Evolutionary conservation across 768 basidiomycete genomes (phyloP), one percentile per base, ranked within the genome.

Genomic region (Lentinula boryana): DNA sequence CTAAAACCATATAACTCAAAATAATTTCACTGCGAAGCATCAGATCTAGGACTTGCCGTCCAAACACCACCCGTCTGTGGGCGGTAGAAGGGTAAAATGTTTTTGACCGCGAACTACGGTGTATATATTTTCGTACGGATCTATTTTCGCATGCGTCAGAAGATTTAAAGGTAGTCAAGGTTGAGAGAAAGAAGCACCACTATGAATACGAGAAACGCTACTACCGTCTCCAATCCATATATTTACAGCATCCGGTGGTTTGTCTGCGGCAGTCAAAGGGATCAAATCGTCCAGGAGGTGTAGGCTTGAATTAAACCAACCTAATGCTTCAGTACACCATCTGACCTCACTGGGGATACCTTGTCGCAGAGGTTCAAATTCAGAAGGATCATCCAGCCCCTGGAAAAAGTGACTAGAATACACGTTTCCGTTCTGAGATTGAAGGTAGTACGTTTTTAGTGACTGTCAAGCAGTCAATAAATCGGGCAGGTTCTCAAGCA

Each of bases 81-180:
- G 95, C 1, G 95, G 91, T 21, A 95, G 73, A 10, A 98, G 79
- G 0, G 87, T 88, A 68, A 98, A 97, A 41, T 88, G 85, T 68
- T 97, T 98, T 50, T 80, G 74, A 10, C 94, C 95, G 49, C 89
- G 81, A 55, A 95, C 75, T 33, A 98, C 92, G 4, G 87, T 84
- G 72, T 97, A 97, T 58, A 97, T 84, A 70, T 97, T 98, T 75
- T 97, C 95, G 65, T 95, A 97, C 0, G 93, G 93, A 71, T 90
- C 91, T 91, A 35, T 49, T 21, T 4, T 44, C 23, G 1, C 36
- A 4, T 23, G 46, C 4, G 46, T 21, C 12, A 46, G 8, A 23
- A 21, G 1, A 33, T 27, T 53, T 3, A 41, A 15, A 3, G 16
- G 49, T 21, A 27, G 40, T 16, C 18, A 43, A 44, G 64, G 57